Conservation (phyloP, 2,329 filamentous ascomycete genomes). For the Xylaria sp. region DNA sequence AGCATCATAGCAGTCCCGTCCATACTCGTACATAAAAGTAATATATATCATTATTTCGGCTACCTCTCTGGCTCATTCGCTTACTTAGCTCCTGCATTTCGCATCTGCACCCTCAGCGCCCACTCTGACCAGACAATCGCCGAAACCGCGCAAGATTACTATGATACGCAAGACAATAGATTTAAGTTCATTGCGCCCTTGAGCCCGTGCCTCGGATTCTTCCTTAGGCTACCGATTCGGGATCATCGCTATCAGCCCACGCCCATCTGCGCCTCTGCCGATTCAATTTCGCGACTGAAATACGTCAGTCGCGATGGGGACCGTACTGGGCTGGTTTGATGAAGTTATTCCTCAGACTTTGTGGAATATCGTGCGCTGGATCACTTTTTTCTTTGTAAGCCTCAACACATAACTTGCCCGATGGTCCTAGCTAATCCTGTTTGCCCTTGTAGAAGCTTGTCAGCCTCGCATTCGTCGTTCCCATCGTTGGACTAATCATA, state of each 20-base stretch:
- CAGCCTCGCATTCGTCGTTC: conserved; percentile 59
- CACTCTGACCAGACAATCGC: neutral
- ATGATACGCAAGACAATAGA: neutral
- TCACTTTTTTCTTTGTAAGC: conserved; percentile 51
- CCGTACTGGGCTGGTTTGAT: conserved; percentile 41
- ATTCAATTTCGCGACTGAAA: conserved; percentile 13
- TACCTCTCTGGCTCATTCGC: neutral
- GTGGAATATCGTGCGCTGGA: conserved; percentile 48
- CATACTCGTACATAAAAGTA: neutral
- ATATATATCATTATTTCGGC: neutral
- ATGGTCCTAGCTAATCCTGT: conserved; percentile 28
- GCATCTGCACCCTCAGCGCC: neutral
- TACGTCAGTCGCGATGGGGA: conserved; percentile 40
- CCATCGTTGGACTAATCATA: conserved; percentile 59
- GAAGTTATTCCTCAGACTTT: conserved; percentile 41
- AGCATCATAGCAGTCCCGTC: neutral
- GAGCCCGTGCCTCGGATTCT: neutral
- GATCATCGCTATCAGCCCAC: neutral
- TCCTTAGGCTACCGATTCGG: conserved; percentile 1
- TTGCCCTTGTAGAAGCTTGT: conserved; percentile 45
- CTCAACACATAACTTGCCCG: neutral
- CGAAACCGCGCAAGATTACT: neutral
- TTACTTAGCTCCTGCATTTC: conserved; percentile 7
- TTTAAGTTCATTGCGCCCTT: neutral
- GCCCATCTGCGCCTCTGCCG: neutral